Conservation (phyloP, 2,329 filamentous ascomycete species). For the Aspergillus versicolor region DNA sequence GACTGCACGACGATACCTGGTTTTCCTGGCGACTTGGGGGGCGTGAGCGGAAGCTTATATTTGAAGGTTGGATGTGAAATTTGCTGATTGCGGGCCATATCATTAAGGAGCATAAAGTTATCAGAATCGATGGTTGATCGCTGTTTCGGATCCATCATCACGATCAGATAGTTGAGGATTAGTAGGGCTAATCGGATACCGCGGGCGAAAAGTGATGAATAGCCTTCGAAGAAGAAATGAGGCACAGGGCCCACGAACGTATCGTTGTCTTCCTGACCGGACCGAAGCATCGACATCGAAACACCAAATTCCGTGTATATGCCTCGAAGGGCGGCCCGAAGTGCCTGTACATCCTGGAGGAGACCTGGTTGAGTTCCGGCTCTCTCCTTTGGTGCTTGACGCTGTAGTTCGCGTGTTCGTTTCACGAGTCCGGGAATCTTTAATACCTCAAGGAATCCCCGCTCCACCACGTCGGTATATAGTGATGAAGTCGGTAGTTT, state of each 20-base stretch:
- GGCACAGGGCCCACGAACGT: slow-evolving; percentile 25
- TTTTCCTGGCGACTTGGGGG: slow-evolving; percentile 15
- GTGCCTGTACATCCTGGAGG: slow-evolving; percentile 19
- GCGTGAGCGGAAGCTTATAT: slow-evolving; percentile 7
- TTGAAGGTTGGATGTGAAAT: neutral
- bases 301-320: slow-evolving; percentile 28
- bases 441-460: slow-evolving; percentile 28
- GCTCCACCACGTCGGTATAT: slow-evolving; percentile 30
- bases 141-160: slow-evolving; percentile 21
- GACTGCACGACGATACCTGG: slow-evolving; percentile 19
- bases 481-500: slow-evolving; percentile 28
- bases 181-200: slow-evolving; percentile 21
- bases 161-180: slow-evolving; percentile 22
- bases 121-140: slow-evolving; percentile 15
- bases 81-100: slow-evolving; percentile 12
- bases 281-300: slow-evolving; percentile 21
- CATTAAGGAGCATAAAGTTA: slow-evolving; percentile 11
- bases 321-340: slow-evolving; percentile 23
- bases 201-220: slow-evolving; percentile 18
- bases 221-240: slow-evolving; percentile 23
- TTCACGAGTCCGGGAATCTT: slow-evolving; percentile 30
- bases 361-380: slow-evolving; percentile 14
- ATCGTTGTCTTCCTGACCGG: slow-evolving; percentile 15
- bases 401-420: slow-evolving; percentile 18
- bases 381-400: slow-evolving; percentile 4